Conservation (phyloP, 257 asterid species). For the Solanum corneliomulleri region DNA sequence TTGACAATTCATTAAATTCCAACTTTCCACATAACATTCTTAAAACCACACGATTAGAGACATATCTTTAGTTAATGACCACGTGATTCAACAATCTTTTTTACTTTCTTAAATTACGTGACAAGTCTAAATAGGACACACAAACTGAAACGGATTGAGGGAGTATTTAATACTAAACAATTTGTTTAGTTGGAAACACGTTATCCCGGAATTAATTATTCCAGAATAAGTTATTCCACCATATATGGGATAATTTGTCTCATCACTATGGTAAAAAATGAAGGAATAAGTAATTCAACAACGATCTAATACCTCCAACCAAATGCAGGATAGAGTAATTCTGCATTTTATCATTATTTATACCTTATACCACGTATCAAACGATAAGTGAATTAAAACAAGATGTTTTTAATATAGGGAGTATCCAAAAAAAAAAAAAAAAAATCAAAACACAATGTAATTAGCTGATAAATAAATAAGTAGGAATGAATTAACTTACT, state of each 20-base stretch:
- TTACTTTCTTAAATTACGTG: neutral
- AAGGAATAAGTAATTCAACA: too few species aligned
- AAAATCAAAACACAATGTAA: neutral
- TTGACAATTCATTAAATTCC: neutral
- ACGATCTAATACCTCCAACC: neutral
- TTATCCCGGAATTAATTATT: neutral
- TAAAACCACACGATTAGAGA: too few species aligned
- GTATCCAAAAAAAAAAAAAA: neutral
- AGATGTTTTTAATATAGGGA: neutral
- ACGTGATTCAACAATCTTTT: neutral
- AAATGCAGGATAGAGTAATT: neutral
- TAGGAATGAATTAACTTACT: conserved; percentile 23
- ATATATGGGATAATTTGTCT: neutral
- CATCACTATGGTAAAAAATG: neutral
- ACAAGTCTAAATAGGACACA: neutral
- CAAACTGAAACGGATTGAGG: neutral
- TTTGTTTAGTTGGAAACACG: neutral
- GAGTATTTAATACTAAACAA: neutral
- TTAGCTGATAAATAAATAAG: neutral
- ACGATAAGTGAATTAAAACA: too few species aligned
- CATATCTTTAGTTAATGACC: neutral
- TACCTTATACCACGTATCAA: too few species aligned
- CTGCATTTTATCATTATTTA: too few species aligned
- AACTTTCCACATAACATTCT: neutral
- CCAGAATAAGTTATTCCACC: neutral